Conservation (phyloP, 306 rosid genomes). For the Carpinus viminea region DNA sequence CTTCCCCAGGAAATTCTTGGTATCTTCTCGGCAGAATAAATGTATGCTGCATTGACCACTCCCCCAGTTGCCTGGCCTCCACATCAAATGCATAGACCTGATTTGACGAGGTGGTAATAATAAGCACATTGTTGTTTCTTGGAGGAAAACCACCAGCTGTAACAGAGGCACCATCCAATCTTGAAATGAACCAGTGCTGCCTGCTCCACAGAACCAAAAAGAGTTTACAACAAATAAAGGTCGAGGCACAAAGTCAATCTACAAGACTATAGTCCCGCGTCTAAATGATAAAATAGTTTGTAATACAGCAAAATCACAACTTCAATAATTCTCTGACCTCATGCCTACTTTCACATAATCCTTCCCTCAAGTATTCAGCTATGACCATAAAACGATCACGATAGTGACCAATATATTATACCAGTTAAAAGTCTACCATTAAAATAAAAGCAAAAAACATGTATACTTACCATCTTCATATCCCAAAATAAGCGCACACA, state of each 20-base stretch:
- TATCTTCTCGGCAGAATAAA: constrained; percentile 75
- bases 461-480: too few relatives aligned
- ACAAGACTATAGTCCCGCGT: background rate
- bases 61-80: constrained; percentile 84
- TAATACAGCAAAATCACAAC: background rate
- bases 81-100: constrained; percentile 88
- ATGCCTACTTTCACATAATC: background rate
- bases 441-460: background rate
- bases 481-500: too few relatives aligned
- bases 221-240: background rate
- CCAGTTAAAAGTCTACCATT: background rate
- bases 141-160: constrained; percentile 95
- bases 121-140: constrained; percentile 61
- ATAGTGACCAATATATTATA: background rate
- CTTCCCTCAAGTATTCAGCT: constrained; percentile 1
- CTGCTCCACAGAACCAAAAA: constrained; percentile 42
- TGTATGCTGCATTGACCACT: constrained; percentile 75
- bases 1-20: constrained; percentile 98
- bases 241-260: background rate
- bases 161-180: constrained; percentile 89
- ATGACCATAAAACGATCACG: background rate
- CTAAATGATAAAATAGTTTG: background rate
- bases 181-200: constrained; percentile 95
- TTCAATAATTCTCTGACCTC: background rate
- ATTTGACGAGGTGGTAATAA: constrained; percentile 90